A percentile compares a stretch with the other conserved stretches of the same genome.
Conservation (phyloP, 116 monocot species). For the Dioscorea cayenensis region DNA sequence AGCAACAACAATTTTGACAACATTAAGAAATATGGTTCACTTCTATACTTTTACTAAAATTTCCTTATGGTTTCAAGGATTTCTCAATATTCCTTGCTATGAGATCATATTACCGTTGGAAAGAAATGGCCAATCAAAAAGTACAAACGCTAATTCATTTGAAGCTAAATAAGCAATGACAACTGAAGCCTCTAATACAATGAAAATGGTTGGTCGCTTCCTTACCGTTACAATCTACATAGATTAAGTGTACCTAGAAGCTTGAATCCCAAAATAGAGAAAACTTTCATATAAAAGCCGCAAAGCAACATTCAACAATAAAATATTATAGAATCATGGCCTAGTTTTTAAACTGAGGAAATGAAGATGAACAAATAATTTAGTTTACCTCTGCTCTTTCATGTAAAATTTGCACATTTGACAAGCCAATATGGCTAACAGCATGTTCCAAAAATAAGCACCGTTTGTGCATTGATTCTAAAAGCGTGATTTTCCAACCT, state of each 20-base stretch:
- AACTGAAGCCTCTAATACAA: too few relatives aligned
- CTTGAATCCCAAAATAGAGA: neutral
- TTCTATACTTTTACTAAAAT: too few relatives aligned
- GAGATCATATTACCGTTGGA: too few relatives aligned
- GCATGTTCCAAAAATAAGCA: conserved; percentile 82
- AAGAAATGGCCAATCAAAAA: too few relatives aligned
- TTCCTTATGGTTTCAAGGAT: too few relatives aligned
- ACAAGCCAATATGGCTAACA: conserved; percentile 44
- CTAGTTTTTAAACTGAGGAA: neutral
- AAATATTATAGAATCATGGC: neutral
- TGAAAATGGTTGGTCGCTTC: too few relatives aligned
- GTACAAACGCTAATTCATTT: too few relatives aligned
- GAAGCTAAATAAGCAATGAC: too few relatives aligned
- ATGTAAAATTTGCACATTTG: conserved; percentile 73
- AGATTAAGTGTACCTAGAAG: neutral
- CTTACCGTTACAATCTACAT: too few relatives aligned
- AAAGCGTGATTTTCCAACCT: conserved; percentile 84
- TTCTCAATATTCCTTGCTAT: too few relatives aligned
- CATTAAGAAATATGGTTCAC: too few relatives aligned
- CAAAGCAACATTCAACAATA: neutral
- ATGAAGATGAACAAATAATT: neutral
- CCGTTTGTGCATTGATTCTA: conserved; percentile 89
- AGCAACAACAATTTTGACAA: too few relatives aligned
- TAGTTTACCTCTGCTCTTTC: conserved; percentile 85
- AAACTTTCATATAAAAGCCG: neutral